phyloP scores from a whole-genome alignment of 345 rosid species.

The Eucalyptus polybractea region DNA sequence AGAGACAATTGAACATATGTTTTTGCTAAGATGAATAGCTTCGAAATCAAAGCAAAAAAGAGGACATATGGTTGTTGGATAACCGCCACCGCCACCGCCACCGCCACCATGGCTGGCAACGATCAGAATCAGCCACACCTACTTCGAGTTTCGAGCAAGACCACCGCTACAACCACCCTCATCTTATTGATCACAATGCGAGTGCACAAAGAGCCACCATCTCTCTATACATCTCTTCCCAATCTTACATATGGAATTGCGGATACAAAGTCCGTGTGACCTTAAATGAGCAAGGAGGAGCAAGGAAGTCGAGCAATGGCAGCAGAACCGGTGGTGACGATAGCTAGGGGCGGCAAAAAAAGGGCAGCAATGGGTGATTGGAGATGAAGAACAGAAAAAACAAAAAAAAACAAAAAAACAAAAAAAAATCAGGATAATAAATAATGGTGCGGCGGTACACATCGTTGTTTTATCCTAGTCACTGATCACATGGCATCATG shows the following conservation, averaged over 20 bases:
- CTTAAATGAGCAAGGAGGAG: background rate
- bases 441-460: background rate
- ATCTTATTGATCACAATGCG: background rate
- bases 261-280: background rate
- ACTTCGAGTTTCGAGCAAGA: background rate
- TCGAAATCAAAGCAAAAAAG: accelerated
- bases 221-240: background rate
- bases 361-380: background rate
- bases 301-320: background rate
- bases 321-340: background rate
- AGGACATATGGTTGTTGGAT: background rate
- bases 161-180: background rate
- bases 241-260: background rate
- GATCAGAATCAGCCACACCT: background rate
- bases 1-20: background rate
- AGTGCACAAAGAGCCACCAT: background rate
- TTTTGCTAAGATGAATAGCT: background rate
- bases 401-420: background rate
- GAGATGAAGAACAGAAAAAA: background rate
- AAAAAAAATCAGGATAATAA: too few species aligned
- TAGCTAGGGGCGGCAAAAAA: background rate
- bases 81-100: background rate
- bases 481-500: background rate
- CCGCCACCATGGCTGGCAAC: background rate
- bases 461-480: background rate